Conservation (phyloP, 306 rosid genomes). For the Mucuna pruriens region DNA sequence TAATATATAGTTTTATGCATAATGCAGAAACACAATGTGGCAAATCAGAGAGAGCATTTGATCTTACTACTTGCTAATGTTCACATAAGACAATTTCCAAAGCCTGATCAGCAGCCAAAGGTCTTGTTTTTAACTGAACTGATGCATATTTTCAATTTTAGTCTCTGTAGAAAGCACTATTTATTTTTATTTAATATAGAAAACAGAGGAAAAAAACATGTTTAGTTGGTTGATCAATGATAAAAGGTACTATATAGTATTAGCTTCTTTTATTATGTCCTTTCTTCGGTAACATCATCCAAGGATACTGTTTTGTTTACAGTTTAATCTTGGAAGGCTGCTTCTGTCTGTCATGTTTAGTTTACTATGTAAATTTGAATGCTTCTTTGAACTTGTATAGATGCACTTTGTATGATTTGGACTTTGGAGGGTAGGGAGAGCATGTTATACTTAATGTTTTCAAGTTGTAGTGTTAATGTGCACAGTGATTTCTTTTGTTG, state of each 20-base stretch:
- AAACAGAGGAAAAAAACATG: background rate
- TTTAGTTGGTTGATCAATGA: conserved; percentile 9
- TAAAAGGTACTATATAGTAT: background rate
- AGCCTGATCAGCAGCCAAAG: conserved; percentile 99
- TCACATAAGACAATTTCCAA: conserved; percentile 92
- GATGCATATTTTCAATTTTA: conserved; percentile 6
- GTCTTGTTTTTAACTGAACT: conserved; percentile 48
- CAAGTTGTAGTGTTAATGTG: conserved; percentile 2
- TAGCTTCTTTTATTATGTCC: background rate
- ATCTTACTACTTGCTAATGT: conserved; percentile 94
- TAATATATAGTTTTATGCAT: conserved; percentile 11
- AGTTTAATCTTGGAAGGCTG: conserved; percentile 23
- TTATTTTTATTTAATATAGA: background rate
- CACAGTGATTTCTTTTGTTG: background rate
- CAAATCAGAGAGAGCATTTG: conserved; percentile 98
- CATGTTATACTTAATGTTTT: background rate
- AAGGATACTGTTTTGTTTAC: background rate
- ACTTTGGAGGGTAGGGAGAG: conserved; percentile 5
- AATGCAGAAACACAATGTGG: conserved; percentile 91
- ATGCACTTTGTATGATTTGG: background rate
- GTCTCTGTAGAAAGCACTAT: background rate
- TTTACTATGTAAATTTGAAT: background rate
- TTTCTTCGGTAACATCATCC: background rate
- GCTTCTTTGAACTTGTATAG: background rate
- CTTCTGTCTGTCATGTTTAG: background rate